Percentiles rank a stretch among this genome's conserved stretches.
Conservation (phyloP, 306 rosid genomes). For the Glycine tomentella region DNA sequence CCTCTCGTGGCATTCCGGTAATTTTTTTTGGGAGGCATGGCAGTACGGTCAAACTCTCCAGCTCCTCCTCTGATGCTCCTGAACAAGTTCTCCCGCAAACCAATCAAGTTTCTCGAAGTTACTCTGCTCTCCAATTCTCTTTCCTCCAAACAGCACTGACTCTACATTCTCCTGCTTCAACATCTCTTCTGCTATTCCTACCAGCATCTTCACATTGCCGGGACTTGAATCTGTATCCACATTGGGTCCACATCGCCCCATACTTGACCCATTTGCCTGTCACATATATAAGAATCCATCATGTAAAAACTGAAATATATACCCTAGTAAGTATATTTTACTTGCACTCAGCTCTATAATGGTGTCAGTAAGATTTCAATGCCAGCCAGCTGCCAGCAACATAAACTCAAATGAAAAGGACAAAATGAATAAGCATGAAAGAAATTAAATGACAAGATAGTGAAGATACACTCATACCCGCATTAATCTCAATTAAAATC, state of each 20-base stretch:
- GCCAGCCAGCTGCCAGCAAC: background rate
- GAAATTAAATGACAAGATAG: constrained; percentile 5
- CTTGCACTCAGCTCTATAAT: background rate
- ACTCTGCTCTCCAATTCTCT: constrained; percentile 80
- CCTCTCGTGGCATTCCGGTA: no score
- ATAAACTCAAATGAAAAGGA: background rate
- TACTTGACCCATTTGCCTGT: constrained; percentile 91
- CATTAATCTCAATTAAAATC: constrained; percentile 33
- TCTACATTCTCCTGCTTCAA: constrained; percentile 97
- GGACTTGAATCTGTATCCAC: constrained; percentile 82
- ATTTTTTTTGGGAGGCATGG: no score
- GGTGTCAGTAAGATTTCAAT: background rate
- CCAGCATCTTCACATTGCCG: constrained; percentile 76
- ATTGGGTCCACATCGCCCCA: constrained; percentile 80
- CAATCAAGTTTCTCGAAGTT: constrained; percentile 94
- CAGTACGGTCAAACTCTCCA: no score
- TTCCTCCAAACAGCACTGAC: constrained; percentile 92
- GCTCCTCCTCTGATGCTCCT: constrained; percentile 99
- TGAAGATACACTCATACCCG: background rate
- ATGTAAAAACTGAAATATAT: constrained; percentile 2
- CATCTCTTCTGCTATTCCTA: constrained; percentile 84
- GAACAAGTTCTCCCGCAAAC: constrained; percentile 97
- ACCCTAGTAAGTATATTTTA: constrained; percentile 6
- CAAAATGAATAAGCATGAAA: background rate
- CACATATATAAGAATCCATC: constrained; percentile 36